These are phyloP conservation scores for Camellia sinensis DNA, from an alignment of 148 eudicot species.

Conservation along the genomic window DNA sequence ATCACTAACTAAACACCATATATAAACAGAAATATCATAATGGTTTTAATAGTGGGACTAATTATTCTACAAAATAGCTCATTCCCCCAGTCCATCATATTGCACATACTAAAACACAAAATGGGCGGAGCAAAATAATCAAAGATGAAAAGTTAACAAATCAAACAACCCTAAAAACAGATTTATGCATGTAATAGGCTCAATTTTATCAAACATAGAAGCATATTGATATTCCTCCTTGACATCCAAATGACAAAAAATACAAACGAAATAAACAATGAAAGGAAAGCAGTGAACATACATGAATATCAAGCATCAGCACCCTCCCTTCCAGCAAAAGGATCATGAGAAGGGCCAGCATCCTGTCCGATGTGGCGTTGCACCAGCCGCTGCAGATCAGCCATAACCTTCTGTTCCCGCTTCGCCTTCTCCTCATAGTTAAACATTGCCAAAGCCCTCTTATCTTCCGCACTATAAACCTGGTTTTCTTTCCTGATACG, in stretches of 20 bases:
- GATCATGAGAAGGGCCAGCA: slow-evolving; percentile 79
- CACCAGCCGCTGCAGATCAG: slow-evolving; percentile 86
- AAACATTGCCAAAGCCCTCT: slow-evolving; percentile 94
- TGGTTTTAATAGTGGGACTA: not conserved
- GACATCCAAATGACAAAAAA: not conserved
- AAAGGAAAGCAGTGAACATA: slow-evolving; percentile 14
- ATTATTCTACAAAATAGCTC: not conserved
- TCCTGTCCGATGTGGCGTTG: slow-evolving; percentile 83
- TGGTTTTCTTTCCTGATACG: slow-evolving; percentile 99
- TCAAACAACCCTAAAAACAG: not conserved
- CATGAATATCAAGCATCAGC: slow-evolving; percentile 49
- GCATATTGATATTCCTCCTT: not conserved
- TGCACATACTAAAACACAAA: not conserved
- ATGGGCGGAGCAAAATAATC: not conserved
- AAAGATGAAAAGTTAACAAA: not conserved
- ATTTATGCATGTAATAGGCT: not conserved
- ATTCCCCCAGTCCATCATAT: not conserved
- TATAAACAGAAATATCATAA: not conserved
- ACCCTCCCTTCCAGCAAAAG: slow-evolving; percentile 70
- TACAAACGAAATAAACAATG: not conserved
- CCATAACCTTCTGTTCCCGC: slow-evolving; percentile 91
- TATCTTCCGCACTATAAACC: slow-evolving; percentile 99
- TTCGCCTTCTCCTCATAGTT: slow-evolving; percentile 95
- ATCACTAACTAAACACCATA: too few relatives aligned
- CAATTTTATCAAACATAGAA: not conserved